phyloP scores from a whole-genome alignment of 371 early-diverging fungal species.

The Ecytonucleospora hepatopenaei region DNA sequence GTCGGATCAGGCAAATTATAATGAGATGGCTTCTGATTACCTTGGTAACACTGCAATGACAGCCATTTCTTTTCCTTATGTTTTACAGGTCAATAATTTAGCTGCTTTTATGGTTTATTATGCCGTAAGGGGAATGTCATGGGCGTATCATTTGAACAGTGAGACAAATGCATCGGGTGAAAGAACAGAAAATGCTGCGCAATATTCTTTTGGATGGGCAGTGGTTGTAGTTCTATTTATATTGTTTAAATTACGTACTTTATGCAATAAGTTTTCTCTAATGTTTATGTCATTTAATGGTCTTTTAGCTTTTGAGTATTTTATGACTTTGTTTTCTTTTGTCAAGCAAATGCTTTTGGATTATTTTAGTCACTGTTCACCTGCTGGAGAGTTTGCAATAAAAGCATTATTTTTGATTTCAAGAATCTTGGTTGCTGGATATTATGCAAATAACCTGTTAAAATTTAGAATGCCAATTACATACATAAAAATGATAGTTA shows the following conservation, averaged over 20 bases:
- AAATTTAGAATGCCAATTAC: background rate
- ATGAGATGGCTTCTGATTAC: constrained; percentile 43
- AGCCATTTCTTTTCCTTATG: constrained; percentile 48
- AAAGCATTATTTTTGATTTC: constrained; percentile 46
- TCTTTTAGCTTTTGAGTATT: constrained; percentile 52
- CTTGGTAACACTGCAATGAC: constrained; percentile 45
- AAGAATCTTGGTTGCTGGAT: constrained; percentile 36
- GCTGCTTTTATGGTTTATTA: constrained; percentile 43
- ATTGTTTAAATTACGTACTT: background rate
- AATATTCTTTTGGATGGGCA: no score
- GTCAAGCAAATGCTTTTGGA: constrained; percentile 24
- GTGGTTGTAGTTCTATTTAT: constrained; percentile 3
- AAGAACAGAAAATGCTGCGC: background rate
- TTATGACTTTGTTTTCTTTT: constrained; percentile 21
- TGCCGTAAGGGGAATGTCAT: constrained; percentile 36
- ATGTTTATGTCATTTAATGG: constrained; percentile 17
- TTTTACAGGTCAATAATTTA: constrained; percentile 34
- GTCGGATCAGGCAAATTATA: constrained; percentile 41
- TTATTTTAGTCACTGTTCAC: background rate
- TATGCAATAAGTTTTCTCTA: background rate
- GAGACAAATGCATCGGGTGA: constrained; percentile 10
- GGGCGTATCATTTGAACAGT: constrained; percentile 40
- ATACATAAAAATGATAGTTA: background rate
- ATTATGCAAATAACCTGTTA: constrained; percentile 2
- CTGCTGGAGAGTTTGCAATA: background rate